Evolutionary conservation across 2,329 filamentous ascomycete species (phyloP), one percentile per base, ranked within the genome.

Genomic region (Ophiostoma sp.): DNA sequence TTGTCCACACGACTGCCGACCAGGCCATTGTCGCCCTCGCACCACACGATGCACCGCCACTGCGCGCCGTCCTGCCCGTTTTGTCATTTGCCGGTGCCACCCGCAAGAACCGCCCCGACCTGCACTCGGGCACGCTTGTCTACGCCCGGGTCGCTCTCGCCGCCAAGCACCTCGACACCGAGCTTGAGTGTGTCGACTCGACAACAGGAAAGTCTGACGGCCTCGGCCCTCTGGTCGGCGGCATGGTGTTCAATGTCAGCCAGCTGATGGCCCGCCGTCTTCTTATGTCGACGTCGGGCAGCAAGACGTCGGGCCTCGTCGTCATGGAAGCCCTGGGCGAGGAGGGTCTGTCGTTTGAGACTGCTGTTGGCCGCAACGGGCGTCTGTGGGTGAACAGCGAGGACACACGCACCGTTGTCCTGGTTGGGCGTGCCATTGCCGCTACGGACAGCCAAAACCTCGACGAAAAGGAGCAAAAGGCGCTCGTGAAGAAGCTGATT

Each of bases 21-120:
- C 86, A 87, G 77, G 97, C 92, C 84, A 89, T 91, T 79, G 93
- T 93, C 78, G 84, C 85, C 74, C 84, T 98, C 69, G 90, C 92
- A 36, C 84, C 88, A 69, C 85, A 88, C 77, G 85, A 86, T 4
- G 77, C 84, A 1, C 80, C 86, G 71, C 73, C 72, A 13, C 71
- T 71, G 36, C 79, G 79, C 67, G 93, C 91, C 0, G 83, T 91
- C 23, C 87, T 98, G 0, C 93, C 92, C 0, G 91, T 96, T 74
- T 85, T 98, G 27, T 88, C 93, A n/a, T 99, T 99, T 78, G 94
- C 98, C 80, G 89, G 89, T 73, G 95, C 93, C 23, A 93, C 90
- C 64, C 95, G 94, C 79, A 98, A 98, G 81, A 97, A 92, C 2
- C 86, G 94, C 1, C 95, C 95, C 0, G 85, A 92, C 73, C 86